A percentile compares a stretch with the other conserved stretches of the same genome.
phyloP scores from a whole-genome alignment of 176 grass and related monocot species.

The Alopecurus myosuroides region DNA sequence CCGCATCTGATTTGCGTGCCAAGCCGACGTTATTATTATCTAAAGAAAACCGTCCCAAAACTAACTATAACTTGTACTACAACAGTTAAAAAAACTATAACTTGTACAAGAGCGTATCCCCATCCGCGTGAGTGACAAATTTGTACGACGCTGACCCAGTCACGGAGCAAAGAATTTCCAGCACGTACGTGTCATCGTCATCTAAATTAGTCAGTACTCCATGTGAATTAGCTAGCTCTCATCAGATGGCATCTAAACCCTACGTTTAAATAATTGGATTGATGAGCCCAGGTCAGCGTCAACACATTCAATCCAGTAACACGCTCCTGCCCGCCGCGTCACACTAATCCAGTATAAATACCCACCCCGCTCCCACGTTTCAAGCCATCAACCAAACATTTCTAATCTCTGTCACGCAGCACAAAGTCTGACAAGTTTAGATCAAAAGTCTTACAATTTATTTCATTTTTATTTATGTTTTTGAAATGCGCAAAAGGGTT shows the following conservation, averaged over 20 bases:
- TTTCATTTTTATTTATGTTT: no score
- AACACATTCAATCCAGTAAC: not conserved
- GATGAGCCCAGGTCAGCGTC: not conserved
- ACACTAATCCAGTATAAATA: conserved; percentile 48
- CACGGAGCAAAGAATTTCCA: not conserved
- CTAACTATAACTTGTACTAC: no score
- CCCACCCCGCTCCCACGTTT: not conserved
- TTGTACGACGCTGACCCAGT: not conserved
- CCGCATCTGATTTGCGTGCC: no score
- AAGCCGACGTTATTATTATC: no score
- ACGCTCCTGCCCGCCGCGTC: not conserved
- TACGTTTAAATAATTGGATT: not conserved
- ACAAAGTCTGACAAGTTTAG: no score
- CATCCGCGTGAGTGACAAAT: not conserved
- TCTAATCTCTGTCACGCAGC: not conserved
- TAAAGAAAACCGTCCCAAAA: no score
- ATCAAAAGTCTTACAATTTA: no score
- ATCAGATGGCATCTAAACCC: not conserved
- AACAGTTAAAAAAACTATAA: no score
- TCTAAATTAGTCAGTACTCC: not conserved
- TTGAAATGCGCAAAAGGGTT: no score
- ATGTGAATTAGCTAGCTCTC: not conserved
- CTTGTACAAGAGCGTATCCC: not conserved
- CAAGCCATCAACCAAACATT: not conserved
- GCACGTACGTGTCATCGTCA: not conserved